Conservation (phyloP, 2,329 filamentous ascomycete species). For the Aspergillus proliferans region DNA sequence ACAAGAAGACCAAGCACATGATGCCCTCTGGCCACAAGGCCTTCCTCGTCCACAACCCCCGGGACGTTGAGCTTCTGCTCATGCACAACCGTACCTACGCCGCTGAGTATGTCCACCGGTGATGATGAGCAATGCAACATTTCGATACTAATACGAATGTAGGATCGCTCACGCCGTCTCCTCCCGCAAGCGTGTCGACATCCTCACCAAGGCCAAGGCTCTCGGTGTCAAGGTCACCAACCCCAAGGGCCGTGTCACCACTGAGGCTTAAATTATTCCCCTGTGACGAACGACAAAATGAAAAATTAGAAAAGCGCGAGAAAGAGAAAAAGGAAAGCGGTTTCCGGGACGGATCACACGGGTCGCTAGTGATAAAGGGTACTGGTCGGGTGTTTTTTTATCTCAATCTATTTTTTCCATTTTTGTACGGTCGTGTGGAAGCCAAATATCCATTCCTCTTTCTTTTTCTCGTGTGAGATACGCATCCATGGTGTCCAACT, state of each 20-base stretch:
- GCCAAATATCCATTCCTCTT: too few relatives aligned
- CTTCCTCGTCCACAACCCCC: conserved; percentile 96
- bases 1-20: conserved; percentile 99
- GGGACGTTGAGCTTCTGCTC: conserved; percentile 92
- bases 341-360: neutral
- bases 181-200: conserved; percentile 97
- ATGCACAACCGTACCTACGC: conserved; percentile 99
- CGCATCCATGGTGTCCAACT: neutral
- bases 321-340: neutral
- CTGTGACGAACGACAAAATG: too few relatives aligned
- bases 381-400: too few relatives aligned
- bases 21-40: conserved; percentile 99
- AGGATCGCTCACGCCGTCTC: conserved; percentile 98
- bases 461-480: neutral
- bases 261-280: conserved; percentile 60
- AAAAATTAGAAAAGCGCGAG: neutral
- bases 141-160: conserved; percentile 3
- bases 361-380: too few relatives aligned
- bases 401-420: neutral
- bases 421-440: neutral
- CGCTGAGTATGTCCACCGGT: conserved; percentile 68
- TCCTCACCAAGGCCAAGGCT: conserved; percentile 94
- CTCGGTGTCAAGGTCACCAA: conserved; percentile 99
- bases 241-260: conserved; percentile 97
- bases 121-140: too few relatives aligned